Evolutionary conservation across 225 moss, liverwort and hornwort species (phyloP), one percentile per base, ranked within the genome.

Genomic region (Bryum argenteum): DNA sequence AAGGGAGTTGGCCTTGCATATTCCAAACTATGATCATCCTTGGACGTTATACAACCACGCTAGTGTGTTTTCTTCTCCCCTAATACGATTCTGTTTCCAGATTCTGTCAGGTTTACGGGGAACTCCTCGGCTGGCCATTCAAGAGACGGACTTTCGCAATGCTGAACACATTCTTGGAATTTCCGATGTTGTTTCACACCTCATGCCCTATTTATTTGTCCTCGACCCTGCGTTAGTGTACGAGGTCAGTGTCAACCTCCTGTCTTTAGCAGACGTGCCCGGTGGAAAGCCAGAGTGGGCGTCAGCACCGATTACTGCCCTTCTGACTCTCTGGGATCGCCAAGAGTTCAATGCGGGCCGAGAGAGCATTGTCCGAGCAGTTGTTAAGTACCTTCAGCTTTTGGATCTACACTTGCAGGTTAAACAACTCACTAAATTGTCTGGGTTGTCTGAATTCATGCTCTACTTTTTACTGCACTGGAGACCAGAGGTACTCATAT

Each of bases 231-330:
- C 93, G 54, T 84, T 96, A 63, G 85, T 96, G 64, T 93, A 90
- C 58, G 96, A 96, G 74, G 93, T 96, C 44, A 90, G 89, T 41
- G 90, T 96, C 67, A 96, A 96, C 72, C 89, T 96, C 45, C 89
- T 96, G n/a, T 87, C 87, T 43, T 72, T 96, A 40, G 93, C 96
- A 66, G 96, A 96, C 57, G 96, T 96, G 71, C 93, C 96, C 39
- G 96, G 96, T 55, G 93, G 96, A 28, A 96, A 96, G 66, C 90
- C 96, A 20, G 96, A 96, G 79, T 96, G 96, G 96, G 96, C 96
- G 43, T 90, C 93, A 18, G 96, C 93, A 71, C 89, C 96, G 37
- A 85, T 96, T 26, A 91, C 93, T 66, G 90, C 91, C n/a, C 84
- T 96, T 17, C 81, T 96, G 55, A 91, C 89, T 71, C 77, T 90